Base-by-base conservation (phyloP, 306 rosid species). In the Prunus salicina region DNA sequence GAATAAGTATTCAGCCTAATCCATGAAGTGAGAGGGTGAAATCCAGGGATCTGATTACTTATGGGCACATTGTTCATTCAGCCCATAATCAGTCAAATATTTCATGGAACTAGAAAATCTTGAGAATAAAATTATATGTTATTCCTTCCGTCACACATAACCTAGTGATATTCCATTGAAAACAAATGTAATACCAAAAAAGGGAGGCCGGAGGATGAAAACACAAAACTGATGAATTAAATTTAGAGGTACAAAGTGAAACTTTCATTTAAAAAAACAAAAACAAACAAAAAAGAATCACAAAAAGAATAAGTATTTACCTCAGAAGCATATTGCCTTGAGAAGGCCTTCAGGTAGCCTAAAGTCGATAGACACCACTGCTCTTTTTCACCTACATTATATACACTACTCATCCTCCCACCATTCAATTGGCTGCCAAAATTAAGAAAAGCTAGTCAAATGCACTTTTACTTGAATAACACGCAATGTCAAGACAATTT, bases 291-390 rank as follows among this genome's bases (percentile, higher is more conserved):
- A 32, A 19, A 11, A 4, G 14, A 7, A 20, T 32, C 49, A 16
- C 19, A 55, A 20, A 64, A 38, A 15, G 38, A 53, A 7, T 19
- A 15, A 30, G 32, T 43, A 38, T 58, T 71, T 91, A 96, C 99
- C 99, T 96, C 99, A 32, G 96, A 80, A 19, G 99, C 99, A 28
- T 96, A 93, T 86, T 91, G 98, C 89, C 98, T 91, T 3, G 99
- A 89, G 79, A 95, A 88, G 69, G 99, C 93, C 89, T 92, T 95
- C 84, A 91, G 97, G 81, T 95, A 95, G 67, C 96, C 96, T 81
- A 95, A 85, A 53, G 98, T 95, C 46, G 98, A 83, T 72, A 93
- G 80, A 82, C 97, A 93, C 98, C 98, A 96, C 82, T 96, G 99
- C 84, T 90, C 98, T 68, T 92, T 92, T 83, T 96, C 99, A 57